Conservation (phyloP, 805 yeast genomes). For the Yarrowia sp. region DNA sequence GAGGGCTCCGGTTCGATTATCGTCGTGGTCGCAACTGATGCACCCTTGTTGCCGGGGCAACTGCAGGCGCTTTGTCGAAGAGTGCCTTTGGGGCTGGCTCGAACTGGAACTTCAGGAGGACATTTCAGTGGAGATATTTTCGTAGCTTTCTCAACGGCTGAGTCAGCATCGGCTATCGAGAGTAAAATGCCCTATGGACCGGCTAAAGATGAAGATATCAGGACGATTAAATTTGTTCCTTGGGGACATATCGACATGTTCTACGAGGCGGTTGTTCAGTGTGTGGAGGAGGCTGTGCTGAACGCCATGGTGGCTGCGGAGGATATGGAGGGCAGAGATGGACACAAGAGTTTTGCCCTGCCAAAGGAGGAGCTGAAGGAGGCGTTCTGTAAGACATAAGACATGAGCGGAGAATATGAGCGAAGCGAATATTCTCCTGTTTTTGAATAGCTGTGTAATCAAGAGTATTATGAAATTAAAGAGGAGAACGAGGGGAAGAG, state of each 20-base stretch:
- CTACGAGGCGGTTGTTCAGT: slow-evolving; percentile 19
- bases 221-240: slow-evolving; percentile 5
- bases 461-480: no score
- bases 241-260: slow-evolving; percentile 29
- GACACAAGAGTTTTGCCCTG: slow-evolving; percentile 22
- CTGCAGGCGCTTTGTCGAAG: slow-evolving; percentile 14
- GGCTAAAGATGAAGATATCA: background rate
- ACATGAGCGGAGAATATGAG: background rate
- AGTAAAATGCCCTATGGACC: slow-evolving; percentile 25
- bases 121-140: slow-evolving; percentile 24
- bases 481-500: no score
- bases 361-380: slow-evolving; percentile 3
- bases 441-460: background rate
- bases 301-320: slow-evolving; percentile 13
- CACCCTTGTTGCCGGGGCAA: slow-evolving; percentile 7
- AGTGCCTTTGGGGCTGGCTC: slow-evolving; percentile 23
- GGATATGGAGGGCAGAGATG: slow-evolving; percentile 28
- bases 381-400: background rate
- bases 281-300: slow-evolving; percentile 21
- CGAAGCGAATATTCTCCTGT: background rate
- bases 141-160: slow-evolving; percentile 16
- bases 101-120: slow-evolving; percentile 29
- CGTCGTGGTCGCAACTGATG: slow-evolving; percentile 25
- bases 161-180: background rate
- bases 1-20: slow-evolving; percentile 17